Conservation (phyloP, 108 stramenopile genomes). For the Skeletonema costatum region DNA sequence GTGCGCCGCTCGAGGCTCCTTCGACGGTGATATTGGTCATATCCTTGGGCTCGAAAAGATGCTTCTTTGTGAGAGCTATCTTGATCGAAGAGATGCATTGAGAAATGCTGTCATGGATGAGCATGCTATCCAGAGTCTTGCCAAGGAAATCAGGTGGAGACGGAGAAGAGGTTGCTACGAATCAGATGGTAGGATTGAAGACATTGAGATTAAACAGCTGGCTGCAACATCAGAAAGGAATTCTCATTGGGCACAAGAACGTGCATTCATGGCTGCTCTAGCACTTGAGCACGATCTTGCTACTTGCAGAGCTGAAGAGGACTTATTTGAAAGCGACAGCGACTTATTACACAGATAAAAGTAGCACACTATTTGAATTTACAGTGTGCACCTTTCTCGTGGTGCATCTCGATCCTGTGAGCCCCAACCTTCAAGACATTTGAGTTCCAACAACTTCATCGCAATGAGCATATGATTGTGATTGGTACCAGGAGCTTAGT, state of each 20-base stretch:
- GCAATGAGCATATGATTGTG: no score
- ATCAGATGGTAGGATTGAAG: neutral
- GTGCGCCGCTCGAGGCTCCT: neutral
- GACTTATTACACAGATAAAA: no score
- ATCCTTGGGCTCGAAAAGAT: neutral
- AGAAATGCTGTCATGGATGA: neutral
- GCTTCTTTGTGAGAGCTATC: neutral
- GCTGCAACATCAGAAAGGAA: neutral
- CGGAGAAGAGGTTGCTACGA: neutral
- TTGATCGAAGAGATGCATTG: neutral
- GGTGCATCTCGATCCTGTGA: no score
- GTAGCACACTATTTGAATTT: no score
- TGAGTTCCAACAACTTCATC: no score
- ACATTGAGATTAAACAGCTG: neutral
- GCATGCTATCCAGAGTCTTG: neutral
- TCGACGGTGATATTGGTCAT: neutral
- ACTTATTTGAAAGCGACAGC: no score
- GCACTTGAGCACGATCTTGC: neutral
- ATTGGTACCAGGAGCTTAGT: no score
- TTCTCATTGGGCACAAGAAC: neutral
- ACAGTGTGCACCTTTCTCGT: no score
- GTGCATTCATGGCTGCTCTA: neutral
- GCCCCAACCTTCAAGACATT: no score
- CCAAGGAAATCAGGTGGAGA: neutral
- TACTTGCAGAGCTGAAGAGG: no score